Conservation (phyloP, 768 basidiomycete species). For the Hygrocybe coccinea region DNA sequence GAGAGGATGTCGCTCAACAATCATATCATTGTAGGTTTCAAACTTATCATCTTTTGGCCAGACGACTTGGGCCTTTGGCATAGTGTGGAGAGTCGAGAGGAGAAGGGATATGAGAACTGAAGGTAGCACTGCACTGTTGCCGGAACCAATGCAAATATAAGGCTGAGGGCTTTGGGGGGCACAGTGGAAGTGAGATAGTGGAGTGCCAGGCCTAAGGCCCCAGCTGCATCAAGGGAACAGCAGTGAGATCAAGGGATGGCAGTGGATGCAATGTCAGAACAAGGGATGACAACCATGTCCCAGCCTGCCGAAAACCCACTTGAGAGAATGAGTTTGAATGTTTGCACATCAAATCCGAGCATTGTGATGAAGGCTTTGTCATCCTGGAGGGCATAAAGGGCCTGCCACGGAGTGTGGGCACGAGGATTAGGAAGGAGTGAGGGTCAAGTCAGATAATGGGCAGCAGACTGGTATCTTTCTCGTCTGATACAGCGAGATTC, state of each 20-base stretch:
- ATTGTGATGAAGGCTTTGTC: constrained; percentile 43
- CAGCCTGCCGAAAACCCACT: constrained; percentile 29
- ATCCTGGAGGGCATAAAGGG: constrained; percentile 25
- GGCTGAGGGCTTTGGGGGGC: constrained; percentile 34
- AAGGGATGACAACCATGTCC: constrained; percentile 28
- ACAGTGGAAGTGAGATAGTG: constrained; percentile 43
- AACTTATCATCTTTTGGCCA: constrained; percentile 30
- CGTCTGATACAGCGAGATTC: too few species aligned
- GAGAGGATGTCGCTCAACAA: constrained; percentile 28
- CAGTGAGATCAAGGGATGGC: constrained; percentile 21
- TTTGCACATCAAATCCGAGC: constrained; percentile 38
- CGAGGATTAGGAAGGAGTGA: constrained; percentile 34
- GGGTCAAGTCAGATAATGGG: constrained; percentile 25
- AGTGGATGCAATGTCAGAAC: constrained; percentile 19
- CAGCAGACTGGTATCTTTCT: too few species aligned
- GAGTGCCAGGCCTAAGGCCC: constrained; percentile 38
- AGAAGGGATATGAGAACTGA: constrained; percentile 31
- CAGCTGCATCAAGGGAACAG: constrained; percentile 37
- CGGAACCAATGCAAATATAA: constrained; percentile 44
- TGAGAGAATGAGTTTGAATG: constrained; percentile 32
- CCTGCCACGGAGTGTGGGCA: constrained; percentile 34
- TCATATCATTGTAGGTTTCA: constrained; percentile 20
- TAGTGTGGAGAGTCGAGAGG: constrained; percentile 20
- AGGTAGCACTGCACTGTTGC: constrained; percentile 35
- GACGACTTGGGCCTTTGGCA: constrained; percentile 27